Conservation (phyloP, 2,329 filamentous ascomycete genomes). For the Alternaria angustiovoidea region DNA sequence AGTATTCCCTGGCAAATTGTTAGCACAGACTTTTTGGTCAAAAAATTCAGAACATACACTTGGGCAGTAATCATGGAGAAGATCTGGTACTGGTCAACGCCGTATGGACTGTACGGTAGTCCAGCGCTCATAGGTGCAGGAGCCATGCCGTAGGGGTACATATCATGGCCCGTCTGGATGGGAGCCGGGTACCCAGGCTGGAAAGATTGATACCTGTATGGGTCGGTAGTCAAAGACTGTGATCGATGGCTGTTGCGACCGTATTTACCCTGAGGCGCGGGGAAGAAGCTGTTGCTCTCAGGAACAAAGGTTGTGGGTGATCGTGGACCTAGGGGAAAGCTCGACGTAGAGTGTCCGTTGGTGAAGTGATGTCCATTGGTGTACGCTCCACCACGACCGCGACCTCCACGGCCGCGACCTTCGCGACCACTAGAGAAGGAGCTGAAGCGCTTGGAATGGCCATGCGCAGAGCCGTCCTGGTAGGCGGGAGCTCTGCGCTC, state of each 20-base stretch:
- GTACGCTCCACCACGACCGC: conserved; percentile 55
- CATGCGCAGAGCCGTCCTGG: conserved; percentile 38
- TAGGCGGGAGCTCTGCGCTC: conserved; percentile 40
- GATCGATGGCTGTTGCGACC: conserved; percentile 64
- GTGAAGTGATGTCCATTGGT: conserved; percentile 49
- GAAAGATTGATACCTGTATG: conserved; percentile 55
- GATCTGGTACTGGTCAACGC: conserved; percentile 64
- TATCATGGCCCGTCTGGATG: conserved; percentile 58
- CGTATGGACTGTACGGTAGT: conserved; percentile 64
- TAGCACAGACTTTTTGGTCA: conserved; percentile 27
- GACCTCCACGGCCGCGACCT: conserved; percentile 57
- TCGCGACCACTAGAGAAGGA: conserved; percentile 51
- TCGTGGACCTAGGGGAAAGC: conserved; percentile 47
- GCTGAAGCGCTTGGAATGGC: conserved; percentile 45
- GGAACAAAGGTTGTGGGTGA: conserved; percentile 49
- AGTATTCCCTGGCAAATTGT: conserved; percentile 76
- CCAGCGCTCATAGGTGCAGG: conserved; percentile 65
- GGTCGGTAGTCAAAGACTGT: conserved; percentile 67
- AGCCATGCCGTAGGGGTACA: conserved; percentile 66
- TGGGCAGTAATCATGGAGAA: conserved; percentile 68
- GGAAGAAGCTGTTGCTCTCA: conserved; percentile 46
- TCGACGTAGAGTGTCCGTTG: conserved; percentile 51
- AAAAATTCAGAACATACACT: conserved; percentile 53
- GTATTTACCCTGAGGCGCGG: conserved; percentile 50
- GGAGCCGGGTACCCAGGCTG: conserved; percentile 50